Evolutionary conservation across 1,284 basidiomycete genomes (phyloP).

Genomic region (Marasmius sp.): DNA sequence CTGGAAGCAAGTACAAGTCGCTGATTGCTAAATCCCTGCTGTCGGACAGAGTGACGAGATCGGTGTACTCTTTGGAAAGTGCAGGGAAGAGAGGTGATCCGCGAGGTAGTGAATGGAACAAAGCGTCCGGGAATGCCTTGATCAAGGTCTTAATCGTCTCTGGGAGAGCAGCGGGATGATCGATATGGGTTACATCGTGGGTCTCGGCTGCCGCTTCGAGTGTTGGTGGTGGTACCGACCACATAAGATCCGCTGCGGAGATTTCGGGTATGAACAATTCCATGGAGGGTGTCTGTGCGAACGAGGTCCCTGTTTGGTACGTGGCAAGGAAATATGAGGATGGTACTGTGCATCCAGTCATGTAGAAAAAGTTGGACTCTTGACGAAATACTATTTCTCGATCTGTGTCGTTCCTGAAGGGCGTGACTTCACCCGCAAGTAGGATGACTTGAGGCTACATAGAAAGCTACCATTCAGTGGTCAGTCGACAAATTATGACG

Average conservation of each 20-base stretch:
- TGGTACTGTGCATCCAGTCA: conserved; percentile 78
- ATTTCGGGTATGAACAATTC: conserved; percentile 77
- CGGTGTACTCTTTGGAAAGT: conserved; percentile 41
- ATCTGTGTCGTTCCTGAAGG: conserved; percentile 85
- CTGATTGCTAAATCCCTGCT: conserved; percentile 40
- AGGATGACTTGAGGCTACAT: conserved; percentile 61
- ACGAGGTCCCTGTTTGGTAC: conserved; percentile 50
- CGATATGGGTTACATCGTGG: conserved; percentile 60
- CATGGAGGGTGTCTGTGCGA: conserved; percentile 46
- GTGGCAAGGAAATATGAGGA: conserved; percentile 66
- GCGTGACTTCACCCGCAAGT: conserved; percentile 57
- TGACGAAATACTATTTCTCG: conserved; percentile 76
- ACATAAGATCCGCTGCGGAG: conserved; percentile 75
- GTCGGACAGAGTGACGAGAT: conserved; percentile 33
- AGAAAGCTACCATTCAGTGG: not conserved
- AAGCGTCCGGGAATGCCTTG: conserved; percentile 56
- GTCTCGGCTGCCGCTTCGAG: conserved; percentile 52
- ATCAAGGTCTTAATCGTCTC: conserved; percentile 52
- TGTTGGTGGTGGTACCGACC: conserved; percentile 83
- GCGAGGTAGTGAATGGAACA: conserved; percentile 65
- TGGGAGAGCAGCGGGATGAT: conserved; percentile 49
- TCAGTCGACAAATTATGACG: not conserved
- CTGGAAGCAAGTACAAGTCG: conserved; percentile 64
- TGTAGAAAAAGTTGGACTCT: conserved; percentile 88
- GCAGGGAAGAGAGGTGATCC: conserved; percentile 56